A percentile compares a stretch with the other conserved stretches of the same genome.
These are phyloP conservation scores for Musa acuminata DNA, from an alignment of 176 grass and related monocot genomes.

Conservation along the genomic window DNA sequence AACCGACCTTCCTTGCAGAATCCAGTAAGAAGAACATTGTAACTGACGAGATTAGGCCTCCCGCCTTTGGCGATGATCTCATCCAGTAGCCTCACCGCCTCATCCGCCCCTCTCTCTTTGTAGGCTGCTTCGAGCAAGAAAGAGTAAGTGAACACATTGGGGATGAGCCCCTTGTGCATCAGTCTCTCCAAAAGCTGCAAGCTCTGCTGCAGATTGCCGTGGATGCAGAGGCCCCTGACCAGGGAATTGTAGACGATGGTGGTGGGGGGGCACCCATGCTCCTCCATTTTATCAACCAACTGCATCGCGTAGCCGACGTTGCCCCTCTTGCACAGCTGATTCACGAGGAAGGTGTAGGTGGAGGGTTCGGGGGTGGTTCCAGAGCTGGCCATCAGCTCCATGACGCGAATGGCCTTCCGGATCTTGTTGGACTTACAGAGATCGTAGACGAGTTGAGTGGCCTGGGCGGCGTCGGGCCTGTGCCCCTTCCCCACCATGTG, in stretches of 20 bases:
- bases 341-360: constrained; percentile 22
- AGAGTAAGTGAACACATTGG: constrained; percentile 23
- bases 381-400: constrained; percentile 17
- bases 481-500: constrained; percentile 18
- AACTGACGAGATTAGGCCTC: constrained; percentile 24
- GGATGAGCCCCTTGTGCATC: constrained; percentile 15
- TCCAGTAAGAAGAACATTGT: constrained; percentile 28
- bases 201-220: constrained; percentile 26
- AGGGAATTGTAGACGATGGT: constrained; percentile 29
- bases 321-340: constrained; percentile 24
- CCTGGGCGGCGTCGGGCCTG: constrained; percentile 18
- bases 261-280: constrained; percentile 7
- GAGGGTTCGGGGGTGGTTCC: constrained; percentile 12
- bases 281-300: constrained; percentile 24
- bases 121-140: constrained; percentile 22
- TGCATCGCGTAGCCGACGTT: constrained; percentile 26
- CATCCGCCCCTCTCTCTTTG: constrained; percentile 25
- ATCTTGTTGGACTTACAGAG: constrained; percentile 18
- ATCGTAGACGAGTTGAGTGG: constrained; percentile 27
- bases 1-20: constrained; percentile 29
- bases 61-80: constrained; percentile 17
- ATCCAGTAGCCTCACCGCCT: constrained; percentile 18
- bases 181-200: constrained; percentile 22
- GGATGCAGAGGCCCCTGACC: constrained; percentile 18
- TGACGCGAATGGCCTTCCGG: constrained; percentile 19